Evolutionary conservation across 2,329 filamentous ascomycete species (phyloP), one percentile per base, ranked within the genome.

Genomic region (Fusarium abutilonis): DNA sequence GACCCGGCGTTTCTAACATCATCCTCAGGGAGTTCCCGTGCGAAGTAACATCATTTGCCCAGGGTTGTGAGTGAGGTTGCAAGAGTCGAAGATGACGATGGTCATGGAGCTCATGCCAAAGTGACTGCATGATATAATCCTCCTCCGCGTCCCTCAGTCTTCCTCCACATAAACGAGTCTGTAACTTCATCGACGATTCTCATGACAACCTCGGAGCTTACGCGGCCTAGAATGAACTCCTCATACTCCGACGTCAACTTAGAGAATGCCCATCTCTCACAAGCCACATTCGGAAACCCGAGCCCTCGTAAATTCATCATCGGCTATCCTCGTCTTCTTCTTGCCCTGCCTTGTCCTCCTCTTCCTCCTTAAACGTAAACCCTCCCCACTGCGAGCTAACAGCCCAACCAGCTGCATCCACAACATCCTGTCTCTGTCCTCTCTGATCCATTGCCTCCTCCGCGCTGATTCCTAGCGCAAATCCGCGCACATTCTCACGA

Each of bases 341-440:
- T 17, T 38, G 19, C 13, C 26, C 26, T 32, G 15, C 31, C 38
- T 31, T 56, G 40, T 50, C 29, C 36, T 31, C 44, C 17, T 62
- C 40, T 6, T 36, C 35, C 36, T 70, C 68, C 28, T 66, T 57
- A 69, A 83, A 83, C 13, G 60, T 65, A 65, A 85, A 83, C 6
- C 70, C 69, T 54, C 83, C 84, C 82, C 82, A 86, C 29, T 73
- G 72, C 19, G 81, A 84, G 34, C 66, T 72, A 13, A 77, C 83
- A 23, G 73, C 66, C 83, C 82, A 86, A 2, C 77, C 78, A 28
- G 77, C 75, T 11, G 61, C 71, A 23, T 80, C 77, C 3, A 81
- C 79, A 9, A 71, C 76, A 17, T 69, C 69, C 56, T 79, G 74
- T 29, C 80, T 74, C 55, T 63, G 69, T 9, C 71, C 70, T 36